phyloP scores from a whole-genome alignment of 2,329 filamentous ascomycete species.

The Colletotrichum sp. region DNA sequence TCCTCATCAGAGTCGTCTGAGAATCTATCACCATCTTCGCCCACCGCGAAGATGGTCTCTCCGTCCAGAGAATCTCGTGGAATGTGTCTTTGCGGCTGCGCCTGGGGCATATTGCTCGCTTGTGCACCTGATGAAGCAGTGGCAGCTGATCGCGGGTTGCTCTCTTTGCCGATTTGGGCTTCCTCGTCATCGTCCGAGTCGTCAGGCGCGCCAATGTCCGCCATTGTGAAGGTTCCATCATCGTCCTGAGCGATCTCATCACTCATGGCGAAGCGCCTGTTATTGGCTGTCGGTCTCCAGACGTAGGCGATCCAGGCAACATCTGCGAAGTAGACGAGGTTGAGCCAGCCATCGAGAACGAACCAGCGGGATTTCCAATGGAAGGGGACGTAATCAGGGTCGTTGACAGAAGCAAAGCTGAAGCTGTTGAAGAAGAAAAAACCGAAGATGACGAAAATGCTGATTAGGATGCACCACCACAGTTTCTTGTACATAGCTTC shows the following conservation, averaged over 20 bases:
- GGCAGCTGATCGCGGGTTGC: conserved; percentile 21
- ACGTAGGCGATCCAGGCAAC: conserved; percentile 93
- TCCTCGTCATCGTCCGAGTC: conserved; percentile 67
- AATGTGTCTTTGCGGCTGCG: conserved; percentile 37
- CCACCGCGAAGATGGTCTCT: conserved; percentile 95
- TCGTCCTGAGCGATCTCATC: conserved; percentile 99
- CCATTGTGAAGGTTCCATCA: conserved; percentile 92
- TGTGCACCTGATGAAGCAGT: neutral
- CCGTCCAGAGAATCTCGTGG: conserved; percentile 71
- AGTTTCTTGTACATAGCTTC: conserved; percentile 97
- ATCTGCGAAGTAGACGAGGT: conserved; percentile 93
- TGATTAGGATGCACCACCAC: conserved; percentile 95
- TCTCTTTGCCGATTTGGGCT: conserved; percentile 48
- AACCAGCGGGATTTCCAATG: conserved; percentile 99
- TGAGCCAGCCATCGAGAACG: conserved; percentile 95
- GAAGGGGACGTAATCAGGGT: conserved; percentile 90
- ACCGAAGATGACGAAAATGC: conserved; percentile 92
- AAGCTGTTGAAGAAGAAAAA: conserved; percentile 99
- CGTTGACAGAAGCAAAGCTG: conserved; percentile 83
- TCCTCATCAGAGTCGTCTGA: conserved; percentile 74
- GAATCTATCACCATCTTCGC: conserved; percentile 83
- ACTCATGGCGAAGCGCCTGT: conserved; percentile 97
- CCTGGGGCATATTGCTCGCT: conserved; percentile 7
- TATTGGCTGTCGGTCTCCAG: conserved; percentile 96
- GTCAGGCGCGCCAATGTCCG: conserved; percentile 81